Evolutionary conservation across 2,329 filamentous ascomycete species (phyloP).

Genomic region (Proliferodiscus dingleyae): DNA sequence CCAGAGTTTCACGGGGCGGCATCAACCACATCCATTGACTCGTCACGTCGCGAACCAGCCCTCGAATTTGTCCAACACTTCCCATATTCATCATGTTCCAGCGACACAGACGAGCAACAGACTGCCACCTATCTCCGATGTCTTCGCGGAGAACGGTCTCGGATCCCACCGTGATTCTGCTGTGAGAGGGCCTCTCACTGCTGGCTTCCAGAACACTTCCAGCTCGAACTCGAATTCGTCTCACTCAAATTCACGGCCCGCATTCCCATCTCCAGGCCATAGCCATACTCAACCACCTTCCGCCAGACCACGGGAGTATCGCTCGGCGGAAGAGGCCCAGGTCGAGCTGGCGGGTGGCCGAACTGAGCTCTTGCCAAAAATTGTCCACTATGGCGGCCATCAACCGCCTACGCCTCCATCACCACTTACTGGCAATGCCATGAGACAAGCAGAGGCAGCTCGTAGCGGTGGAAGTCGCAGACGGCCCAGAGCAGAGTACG

Average conservation of each 20-base stretch:
- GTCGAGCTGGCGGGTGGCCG: conserved; percentile 86
- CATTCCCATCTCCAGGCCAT: conserved; percentile 74
- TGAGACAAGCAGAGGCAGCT: conserved; percentile 25
- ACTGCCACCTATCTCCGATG: conserved; percentile 88
- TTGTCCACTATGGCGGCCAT: conserved; percentile 92
- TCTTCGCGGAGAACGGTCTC: conserved; percentile 77
- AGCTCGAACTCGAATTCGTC: conserved; percentile 48
- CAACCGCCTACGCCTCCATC: conserved; percentile 82
- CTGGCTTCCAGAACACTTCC: conserved; percentile 19
- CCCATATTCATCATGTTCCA: conserved; percentile 85
- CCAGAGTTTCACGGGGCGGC: conserved; percentile 89
- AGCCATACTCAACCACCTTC: conserved; percentile 51
- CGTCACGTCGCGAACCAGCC: conserved; percentile 77
- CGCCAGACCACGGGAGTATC: conserved; percentile 74
- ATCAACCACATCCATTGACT: conserved; percentile 70
- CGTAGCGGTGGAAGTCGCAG: conserved; percentile 62
- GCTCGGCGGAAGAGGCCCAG: conserved; percentile 93
- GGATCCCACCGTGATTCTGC: conserved; percentile 51
- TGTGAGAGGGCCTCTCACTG: conserved; percentile 12
- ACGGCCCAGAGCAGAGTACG: conserved; percentile 83
- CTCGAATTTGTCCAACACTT: conserved; percentile 75
- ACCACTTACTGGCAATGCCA: conserved; percentile 34
- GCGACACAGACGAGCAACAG: conserved; percentile 87
- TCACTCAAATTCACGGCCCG: conserved; percentile 59
- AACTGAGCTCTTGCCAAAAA: conserved; percentile 83